These are phyloP conservation scores for Penicillium expansum DNA, from an alignment of 2,329 filamentous ascomycete genomes.

Conservation along the genomic window DNA sequence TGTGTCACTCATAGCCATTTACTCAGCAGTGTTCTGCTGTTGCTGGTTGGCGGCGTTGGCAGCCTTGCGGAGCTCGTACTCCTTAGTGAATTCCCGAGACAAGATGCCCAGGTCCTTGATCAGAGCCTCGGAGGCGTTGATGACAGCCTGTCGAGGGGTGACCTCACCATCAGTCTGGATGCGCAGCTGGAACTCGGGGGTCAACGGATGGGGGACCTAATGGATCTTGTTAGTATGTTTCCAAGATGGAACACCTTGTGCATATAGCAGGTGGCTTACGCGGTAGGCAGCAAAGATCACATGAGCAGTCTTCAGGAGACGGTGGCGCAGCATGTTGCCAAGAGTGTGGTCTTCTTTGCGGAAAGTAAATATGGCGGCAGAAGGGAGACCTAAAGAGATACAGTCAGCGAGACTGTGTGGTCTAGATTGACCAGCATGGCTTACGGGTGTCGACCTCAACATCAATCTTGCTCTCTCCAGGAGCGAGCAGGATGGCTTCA, in stretches of 20 bases:
- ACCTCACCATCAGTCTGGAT: constrained; percentile 88
- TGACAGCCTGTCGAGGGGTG: constrained; percentile 82
- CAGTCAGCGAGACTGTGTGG: constrained; percentile 2
- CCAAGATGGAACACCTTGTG: background rate
- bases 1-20: constrained; percentile 5
- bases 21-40: constrained; percentile 33
- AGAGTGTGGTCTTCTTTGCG: constrained; percentile 97
- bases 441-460: constrained; percentile 84
- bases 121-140: constrained; percentile 76
- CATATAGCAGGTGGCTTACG: constrained; percentile 45
- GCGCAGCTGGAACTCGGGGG: constrained; percentile 65
- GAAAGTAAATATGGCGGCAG: constrained; percentile 91
- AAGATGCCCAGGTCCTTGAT: constrained; percentile 77
- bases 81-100: constrained; percentile 85
- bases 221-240: constrained; percentile 1
- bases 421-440: constrained; percentile 33
- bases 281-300: constrained; percentile 93
- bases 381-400: constrained; percentile 70
- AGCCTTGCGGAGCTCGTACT: constrained; percentile 86
- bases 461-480: constrained; percentile 91
- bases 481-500: constrained; percentile 83
- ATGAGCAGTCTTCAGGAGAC: constrained; percentile 78
- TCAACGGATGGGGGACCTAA: constrained; percentile 47
- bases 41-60: constrained; percentile 61
- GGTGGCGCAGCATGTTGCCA: constrained; percentile 81